Conservation (phyloP, 306 rosid species). For the Cicer arietinum region DNA sequence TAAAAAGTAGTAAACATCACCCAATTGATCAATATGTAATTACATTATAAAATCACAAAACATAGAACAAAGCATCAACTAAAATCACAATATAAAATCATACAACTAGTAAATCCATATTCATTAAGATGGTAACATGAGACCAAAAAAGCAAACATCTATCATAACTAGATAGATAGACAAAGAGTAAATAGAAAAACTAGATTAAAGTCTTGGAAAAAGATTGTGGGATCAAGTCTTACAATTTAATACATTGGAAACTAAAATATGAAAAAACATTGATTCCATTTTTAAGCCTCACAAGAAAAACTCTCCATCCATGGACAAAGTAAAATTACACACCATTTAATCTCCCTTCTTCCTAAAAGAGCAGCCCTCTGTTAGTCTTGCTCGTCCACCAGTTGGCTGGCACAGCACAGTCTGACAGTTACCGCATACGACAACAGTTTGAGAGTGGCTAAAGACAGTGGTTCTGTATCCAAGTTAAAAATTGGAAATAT, state of each 20-base stretch:
- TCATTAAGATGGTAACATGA: neutral
- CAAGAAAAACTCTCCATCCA: slow-evolving; percentile 32
- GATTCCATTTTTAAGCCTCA: slow-evolving; percentile 32
- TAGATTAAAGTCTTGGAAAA: neutral
- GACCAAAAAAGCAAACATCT: neutral
- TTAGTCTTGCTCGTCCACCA: slow-evolving; percentile 58
- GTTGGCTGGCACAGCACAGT: slow-evolving; percentile 65
- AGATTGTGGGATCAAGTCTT: slow-evolving; percentile 17
- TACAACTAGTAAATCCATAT: neutral
- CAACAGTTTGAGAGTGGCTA: slow-evolving; percentile 63
- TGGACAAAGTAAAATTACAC: slow-evolving; percentile 18
- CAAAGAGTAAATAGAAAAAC: neutral
- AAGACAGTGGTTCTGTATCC: slow-evolving; percentile 60
- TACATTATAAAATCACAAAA: neutral
- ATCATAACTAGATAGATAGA: slow-evolving; percentile 6
- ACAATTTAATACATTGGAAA: slow-evolving; percentile 25
- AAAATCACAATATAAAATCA: neutral
- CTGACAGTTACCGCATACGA: slow-evolving; percentile 63
- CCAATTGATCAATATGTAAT: too few relatives aligned
- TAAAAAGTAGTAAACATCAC: too few relatives aligned
- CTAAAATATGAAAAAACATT: slow-evolving; percentile 21
- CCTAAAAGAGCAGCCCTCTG: slow-evolving; percentile 65
- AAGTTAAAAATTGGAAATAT: neutral
- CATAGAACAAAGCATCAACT: neutral
- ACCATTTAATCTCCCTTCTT: slow-evolving; percentile 56